phyloP scores from a whole-genome alignment of 1,284 basidiomycete species.

The Tilletia walkeri region DNA sequence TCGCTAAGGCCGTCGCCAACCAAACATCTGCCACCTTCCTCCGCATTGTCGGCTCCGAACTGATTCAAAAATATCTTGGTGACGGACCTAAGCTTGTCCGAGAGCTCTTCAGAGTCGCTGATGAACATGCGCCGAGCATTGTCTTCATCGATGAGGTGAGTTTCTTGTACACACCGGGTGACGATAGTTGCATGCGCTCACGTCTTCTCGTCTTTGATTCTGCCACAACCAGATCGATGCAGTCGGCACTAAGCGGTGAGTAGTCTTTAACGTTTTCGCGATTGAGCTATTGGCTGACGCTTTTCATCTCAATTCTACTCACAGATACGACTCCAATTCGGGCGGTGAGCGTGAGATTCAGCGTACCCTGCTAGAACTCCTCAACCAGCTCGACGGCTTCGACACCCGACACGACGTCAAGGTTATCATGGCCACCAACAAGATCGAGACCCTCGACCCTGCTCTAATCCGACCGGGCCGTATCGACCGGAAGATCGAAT shows the following conservation, averaged over 20 bases:
- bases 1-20: constrained; percentile 98
- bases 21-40: constrained; percentile 98
- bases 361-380: constrained; percentile 58
- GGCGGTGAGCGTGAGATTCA: constrained; percentile 60
- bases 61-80: constrained; percentile 99
- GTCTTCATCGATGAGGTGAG: constrained; percentile 58
- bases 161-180: not conserved
- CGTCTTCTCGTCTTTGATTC: too few relatives aligned
- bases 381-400: constrained; percentile 88
- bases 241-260: constrained; percentile 58
- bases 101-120: constrained; percentile 59
- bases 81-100: constrained; percentile 67
- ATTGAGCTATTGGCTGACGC: not conserved
- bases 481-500: constrained; percentile 90
- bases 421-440: constrained; percentile 79
- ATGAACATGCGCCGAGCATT: constrained; percentile 59
- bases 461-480: constrained; percentile 96
- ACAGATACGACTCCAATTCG: constrained; percentile 58
- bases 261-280: not conserved
- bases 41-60: constrained; percentile 93
- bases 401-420: constrained; percentile 99
- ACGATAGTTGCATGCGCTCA: not conserved
- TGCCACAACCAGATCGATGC: constrained; percentile 54
- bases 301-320: not conserved
- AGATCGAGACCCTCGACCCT: constrained; percentile 91